Evolutionary conservation across 129 eudicot genomes (phyloP).

Genomic region (Flaveria sonorensis): DNA sequence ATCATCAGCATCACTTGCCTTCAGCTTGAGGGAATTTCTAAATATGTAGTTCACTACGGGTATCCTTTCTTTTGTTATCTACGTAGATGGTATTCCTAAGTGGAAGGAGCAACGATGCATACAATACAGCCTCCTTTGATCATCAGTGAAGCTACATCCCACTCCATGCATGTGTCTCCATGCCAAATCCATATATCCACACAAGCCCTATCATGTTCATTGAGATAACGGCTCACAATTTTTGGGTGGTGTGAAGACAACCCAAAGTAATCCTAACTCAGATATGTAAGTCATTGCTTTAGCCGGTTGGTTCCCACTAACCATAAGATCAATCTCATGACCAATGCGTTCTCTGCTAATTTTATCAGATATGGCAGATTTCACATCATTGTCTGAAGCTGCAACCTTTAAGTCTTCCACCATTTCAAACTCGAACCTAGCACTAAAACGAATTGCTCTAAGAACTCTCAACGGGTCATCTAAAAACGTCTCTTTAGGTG

Average conservation of each 20-base stretch:
- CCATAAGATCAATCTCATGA: conserved; percentile 42
- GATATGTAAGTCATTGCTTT: conserved; percentile 38
- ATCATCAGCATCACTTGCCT: conserved; percentile 74
- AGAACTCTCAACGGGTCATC: conserved; percentile 44
- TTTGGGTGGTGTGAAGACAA: conserved; percentile 32
- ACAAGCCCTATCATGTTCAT: conserved; percentile 25
- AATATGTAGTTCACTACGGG: conserved; percentile 55
- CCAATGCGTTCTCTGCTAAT: conserved; percentile 41
- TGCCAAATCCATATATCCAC: conserved; percentile 25
- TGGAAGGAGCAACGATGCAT: conserved; percentile 75
- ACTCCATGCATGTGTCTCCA: conserved; percentile 29
- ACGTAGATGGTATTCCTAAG: conserved; percentile 51
- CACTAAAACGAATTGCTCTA: conserved; percentile 45
- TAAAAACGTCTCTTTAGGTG: conserved; percentile 45
- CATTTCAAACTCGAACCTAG: conserved; percentile 41
- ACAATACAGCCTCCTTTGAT: conserved; percentile 28
- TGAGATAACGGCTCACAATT: conserved; percentile 24
- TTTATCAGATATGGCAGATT: conserved; percentile 37
- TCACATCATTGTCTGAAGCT: conserved; percentile 36
- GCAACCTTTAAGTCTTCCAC: conserved; percentile 33
- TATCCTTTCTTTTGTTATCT: conserved; percentile 63
- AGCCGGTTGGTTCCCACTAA: conserved; percentile 35
- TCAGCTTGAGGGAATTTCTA: conserved; percentile 65
- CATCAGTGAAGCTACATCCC: conserved; percentile 15
- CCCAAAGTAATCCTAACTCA: conserved; percentile 34